These are phyloP conservation scores for Cryptosporidium andersoni DNA, from an alignment of 169 alveolate species.

Conservation along the genomic window DNA sequence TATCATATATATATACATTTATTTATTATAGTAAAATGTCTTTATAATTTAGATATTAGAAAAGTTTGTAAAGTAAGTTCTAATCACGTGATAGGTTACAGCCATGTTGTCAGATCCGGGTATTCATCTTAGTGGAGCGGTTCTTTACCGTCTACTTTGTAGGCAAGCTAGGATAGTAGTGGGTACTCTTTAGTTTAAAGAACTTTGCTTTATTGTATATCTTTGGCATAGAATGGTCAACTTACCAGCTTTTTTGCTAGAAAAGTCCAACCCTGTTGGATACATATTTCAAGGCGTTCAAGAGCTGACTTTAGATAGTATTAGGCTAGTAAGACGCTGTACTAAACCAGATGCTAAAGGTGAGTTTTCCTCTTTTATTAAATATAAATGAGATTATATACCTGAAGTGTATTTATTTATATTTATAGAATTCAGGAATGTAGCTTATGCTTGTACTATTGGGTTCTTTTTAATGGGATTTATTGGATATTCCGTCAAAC, in stretches of 20 bases:
- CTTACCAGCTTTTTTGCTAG: constrained; percentile 76
- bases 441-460: constrained; percentile 91
- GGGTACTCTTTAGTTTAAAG: too few relatives aligned
- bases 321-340: constrained; percentile 91
- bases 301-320: constrained; percentile 88
- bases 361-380: constrained; percentile 67
- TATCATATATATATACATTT: too few relatives aligned
- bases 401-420: background rate
- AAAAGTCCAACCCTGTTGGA: constrained; percentile 83
- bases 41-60: too few relatives aligned
- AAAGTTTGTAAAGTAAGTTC: too few relatives aligned
- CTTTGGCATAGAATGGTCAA: too few relatives aligned
- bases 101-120: too few relatives aligned
- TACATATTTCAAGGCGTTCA: constrained; percentile 80
- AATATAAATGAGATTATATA: constrained; percentile 19
- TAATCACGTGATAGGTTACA: too few relatives aligned
- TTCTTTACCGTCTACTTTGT: too few relatives aligned
- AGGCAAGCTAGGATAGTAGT: too few relatives aligned
- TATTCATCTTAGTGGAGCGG: too few relatives aligned
- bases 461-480: constrained; percentile 95
- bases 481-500: constrained; percentile 92
- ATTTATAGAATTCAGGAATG: constrained; percentile 85
- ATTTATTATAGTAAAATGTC: too few relatives aligned
- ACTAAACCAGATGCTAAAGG: constrained; percentile 94
- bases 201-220: too few relatives aligned